Evolutionary conservation across 441 rosid species (phyloP).

Genomic region (Flueggea neowawraea): DNA sequence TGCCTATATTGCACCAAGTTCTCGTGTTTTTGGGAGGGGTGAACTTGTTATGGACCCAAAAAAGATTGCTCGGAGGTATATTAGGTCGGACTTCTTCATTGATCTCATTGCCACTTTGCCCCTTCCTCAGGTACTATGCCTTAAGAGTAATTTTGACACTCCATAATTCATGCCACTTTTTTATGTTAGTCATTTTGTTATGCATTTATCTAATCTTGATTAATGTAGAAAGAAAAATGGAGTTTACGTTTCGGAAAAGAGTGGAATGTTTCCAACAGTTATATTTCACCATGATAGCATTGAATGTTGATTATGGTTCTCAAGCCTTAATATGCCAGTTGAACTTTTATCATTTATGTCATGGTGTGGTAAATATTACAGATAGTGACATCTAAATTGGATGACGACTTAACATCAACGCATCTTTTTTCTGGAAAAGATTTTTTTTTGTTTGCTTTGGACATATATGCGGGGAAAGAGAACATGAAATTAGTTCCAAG

Average conservation of each 20-base stretch:
- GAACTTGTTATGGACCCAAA: conserved; percentile 92
- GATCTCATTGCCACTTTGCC: conserved; percentile 96
- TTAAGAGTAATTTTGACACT: neutral
- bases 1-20: conserved; percentile 79
- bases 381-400: too few relatives aligned
- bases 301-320: too few relatives aligned
- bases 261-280: neutral
- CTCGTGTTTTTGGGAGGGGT: conserved; percentile 94
- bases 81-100: conserved; percentile 76
- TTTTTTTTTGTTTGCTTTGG: too few relatives aligned
- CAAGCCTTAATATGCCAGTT: too few relatives aligned
- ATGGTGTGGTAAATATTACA: too few relatives aligned
- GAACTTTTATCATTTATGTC: too few relatives aligned
- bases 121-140: conserved; percentile 76
- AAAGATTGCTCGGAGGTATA: conserved; percentile 68
- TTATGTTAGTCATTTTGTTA: neutral
- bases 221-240: conserved; percentile 3
- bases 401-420: too few relatives aligned
- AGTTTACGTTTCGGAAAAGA: conserved; percentile 3
- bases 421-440: too few relatives aligned
- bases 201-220: neutral
- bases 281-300: too few relatives aligned
- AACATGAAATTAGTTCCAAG: too few relatives aligned
- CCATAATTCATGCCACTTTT: neutral
- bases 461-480: too few relatives aligned